Evolutionary conservation across 2,329 filamentous ascomycete species (phyloP).

Genomic region (Epichloe coenophiala): DNA sequence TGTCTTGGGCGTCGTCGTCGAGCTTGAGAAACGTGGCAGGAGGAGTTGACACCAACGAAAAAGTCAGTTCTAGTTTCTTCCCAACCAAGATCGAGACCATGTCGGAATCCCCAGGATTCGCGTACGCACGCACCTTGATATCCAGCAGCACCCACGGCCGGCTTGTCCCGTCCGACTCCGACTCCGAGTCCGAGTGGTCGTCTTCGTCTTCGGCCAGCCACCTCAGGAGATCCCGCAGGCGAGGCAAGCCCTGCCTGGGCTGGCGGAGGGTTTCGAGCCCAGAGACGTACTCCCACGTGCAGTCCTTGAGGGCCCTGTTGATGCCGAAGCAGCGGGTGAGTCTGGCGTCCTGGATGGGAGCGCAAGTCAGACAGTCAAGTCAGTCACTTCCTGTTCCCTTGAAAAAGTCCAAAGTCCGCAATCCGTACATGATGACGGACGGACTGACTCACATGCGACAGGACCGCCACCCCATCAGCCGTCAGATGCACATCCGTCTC

Average conservation of each 20-base stretch:
- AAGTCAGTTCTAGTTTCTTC: too few species aligned
- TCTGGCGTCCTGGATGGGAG: constrained; percentile 50
- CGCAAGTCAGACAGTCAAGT: too few species aligned
- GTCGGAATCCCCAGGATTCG: too few species aligned
- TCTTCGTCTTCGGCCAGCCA: constrained; percentile 35
- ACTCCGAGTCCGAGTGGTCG: too few species aligned
- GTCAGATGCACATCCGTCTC: constrained; percentile 84
- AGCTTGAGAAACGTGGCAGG: constrained; percentile 21
- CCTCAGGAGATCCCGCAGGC: constrained; percentile 58
- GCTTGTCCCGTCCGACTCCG: constrained; percentile 24
- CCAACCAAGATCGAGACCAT: too few species aligned
- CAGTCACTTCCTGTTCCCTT: neutral
- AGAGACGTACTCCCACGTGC: constrained; percentile 60
- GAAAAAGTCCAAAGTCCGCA: too few species aligned
- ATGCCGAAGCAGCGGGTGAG: constrained; percentile 72
- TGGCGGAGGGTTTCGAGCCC: constrained; percentile 52
- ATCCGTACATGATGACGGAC: too few species aligned
- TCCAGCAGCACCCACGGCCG: constrained; percentile 67
- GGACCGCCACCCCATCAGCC: constrained; percentile 68
- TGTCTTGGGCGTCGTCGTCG: constrained; percentile 53
- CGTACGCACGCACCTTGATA: too few species aligned
- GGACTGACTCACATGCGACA: constrained; percentile 53
- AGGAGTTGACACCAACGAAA: too few species aligned
- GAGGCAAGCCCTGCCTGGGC: constrained; percentile 60
- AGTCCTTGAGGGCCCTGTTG: constrained; percentile 59